phyloP scores from a whole-genome alignment of 140 eudicot species.

The Stevia rebaudiana region DNA sequence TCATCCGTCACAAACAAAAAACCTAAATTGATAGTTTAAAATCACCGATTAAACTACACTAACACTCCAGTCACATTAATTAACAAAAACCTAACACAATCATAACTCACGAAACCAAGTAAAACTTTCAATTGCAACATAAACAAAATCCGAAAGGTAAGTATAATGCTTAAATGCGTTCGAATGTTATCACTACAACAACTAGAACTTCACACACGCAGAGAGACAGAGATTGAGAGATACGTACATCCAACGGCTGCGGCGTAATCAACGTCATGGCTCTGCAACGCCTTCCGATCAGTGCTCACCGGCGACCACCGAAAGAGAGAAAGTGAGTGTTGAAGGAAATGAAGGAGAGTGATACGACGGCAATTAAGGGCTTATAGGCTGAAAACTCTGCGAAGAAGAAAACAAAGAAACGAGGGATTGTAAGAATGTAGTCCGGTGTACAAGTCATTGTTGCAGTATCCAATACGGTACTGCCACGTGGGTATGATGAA shows the following conservation, averaged over 20 bases:
- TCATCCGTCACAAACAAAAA: neutral
- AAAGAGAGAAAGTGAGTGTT: constrained; percentile 12
- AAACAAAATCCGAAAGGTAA: constrained; percentile 9
- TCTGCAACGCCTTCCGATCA: constrained; percentile 23
- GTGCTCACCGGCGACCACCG: constrained; percentile 3
- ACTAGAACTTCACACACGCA: constrained; percentile 12
- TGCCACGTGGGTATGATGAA: constrained; percentile 16
- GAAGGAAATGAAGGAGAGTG: neutral
- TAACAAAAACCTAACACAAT: constrained; percentile 18
- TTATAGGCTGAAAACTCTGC: constrained; percentile 13
- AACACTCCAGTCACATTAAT: neutral
- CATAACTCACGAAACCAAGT: constrained; percentile 15
- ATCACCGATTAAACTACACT: constrained; percentile 4
- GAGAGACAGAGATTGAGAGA: neutral
- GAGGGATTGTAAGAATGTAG: constrained; percentile 3
- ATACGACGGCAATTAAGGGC: constrained; percentile 5
- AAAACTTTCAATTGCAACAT: constrained; percentile 21
- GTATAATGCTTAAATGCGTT: neutral
- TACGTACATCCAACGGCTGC: constrained; percentile 56
- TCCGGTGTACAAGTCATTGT: constrained; percentile 24
- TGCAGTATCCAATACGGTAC: neutral
- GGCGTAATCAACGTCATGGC: constrained; percentile 58
- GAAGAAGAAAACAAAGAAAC: constrained; percentile 14
- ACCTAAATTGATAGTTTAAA: constrained; percentile 8
- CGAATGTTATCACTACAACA: neutral